Evolutionary conservation across 2,329 filamentous ascomycete species (phyloP), one percentile per base, ranked within the genome.

Genomic region (Chrysosphaeria jannelii): DNA sequence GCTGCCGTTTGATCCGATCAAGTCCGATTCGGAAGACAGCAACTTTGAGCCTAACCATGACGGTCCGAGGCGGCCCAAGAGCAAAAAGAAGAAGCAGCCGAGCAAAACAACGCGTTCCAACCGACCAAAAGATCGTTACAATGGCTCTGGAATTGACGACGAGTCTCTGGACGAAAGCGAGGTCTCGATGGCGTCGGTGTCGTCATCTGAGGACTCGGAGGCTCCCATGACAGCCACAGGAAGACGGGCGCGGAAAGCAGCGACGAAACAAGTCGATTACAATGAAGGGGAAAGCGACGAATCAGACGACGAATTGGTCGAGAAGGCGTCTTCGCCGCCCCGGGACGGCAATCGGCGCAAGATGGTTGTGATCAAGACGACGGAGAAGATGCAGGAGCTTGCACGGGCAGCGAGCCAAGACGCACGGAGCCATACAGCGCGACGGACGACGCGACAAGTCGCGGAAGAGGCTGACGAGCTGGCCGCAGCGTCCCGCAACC

Each of bases 11-110:
- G 63, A 69, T 39, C 59, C 57, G 3, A 67, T 66, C 38, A 56
- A 62, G 36, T 68, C 63, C 23, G 63, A 69, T 33, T 49, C 63
- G 3, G 54, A 62, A 23, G 63, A 69, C 36, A 59, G 62, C 31
- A 65, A 65, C 38, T 69, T 68, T 35, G 54, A 63, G 27, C 61
- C 61, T 10, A 33, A 41, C 14, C 48, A 52, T 32, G 46, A 42
- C 19, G 30, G 39, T 12, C 10, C 13, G 10, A 46, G 42, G 13
- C 43, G 45, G 14, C 44, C 51, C 10, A 42, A 42, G 9, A 45
- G 45, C 28, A 33, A 29, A 23, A 40, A 38, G 29, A 48, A 47
- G 30, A 40, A 44, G 32, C 40, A 40, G 14, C 43, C 41, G 25
- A 35, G 39, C 18, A 24, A 30, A 19, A 42, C 36, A 20, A 5